These are phyloP conservation scores for Cladophialophora immunda DNA, from an alignment of 2,329 filamentous ascomycete species.

Conservation along the genomic window DNA sequence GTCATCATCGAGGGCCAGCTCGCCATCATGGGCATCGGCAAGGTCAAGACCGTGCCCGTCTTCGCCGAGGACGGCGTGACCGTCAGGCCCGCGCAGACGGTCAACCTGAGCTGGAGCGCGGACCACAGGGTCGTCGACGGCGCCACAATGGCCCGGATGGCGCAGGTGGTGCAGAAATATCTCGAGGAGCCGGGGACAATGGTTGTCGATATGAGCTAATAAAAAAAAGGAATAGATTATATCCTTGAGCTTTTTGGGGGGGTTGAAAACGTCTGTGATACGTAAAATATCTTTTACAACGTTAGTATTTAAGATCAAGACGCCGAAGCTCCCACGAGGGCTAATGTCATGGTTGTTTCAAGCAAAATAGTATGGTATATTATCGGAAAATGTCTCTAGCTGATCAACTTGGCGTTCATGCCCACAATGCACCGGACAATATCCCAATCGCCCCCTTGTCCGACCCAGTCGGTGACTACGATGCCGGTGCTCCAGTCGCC, in stretches of 20 bases:
- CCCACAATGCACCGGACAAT: slow-evolving; percentile 85
- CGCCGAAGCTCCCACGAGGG: no score
- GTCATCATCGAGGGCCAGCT: slow-evolving; percentile 92
- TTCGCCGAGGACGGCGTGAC: slow-evolving; percentile 67
- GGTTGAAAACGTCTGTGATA: no score
- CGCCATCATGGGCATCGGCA: slow-evolving; percentile 88
- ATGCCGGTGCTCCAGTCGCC: slow-evolving; percentile 84
- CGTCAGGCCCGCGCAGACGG: slow-evolving; percentile 79
- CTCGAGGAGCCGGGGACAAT: slow-evolving; percentile 88
- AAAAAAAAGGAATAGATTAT: no score
- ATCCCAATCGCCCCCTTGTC: slow-evolving; percentile 87
- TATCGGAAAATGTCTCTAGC: no score
- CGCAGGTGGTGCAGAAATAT: slow-evolving; percentile 77
- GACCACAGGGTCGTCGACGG: slow-evolving; percentile 95
- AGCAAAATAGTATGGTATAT: no score
- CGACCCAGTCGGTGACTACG: slow-evolving; percentile 94
- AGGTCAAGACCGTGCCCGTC: slow-evolving; percentile 79
- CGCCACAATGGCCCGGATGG: slow-evolving; percentile 90
- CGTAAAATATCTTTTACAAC: no score
- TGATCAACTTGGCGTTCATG: slow-evolving; percentile 76
- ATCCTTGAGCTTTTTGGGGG: no score
- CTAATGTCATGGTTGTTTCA: no score
- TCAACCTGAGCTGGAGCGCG: slow-evolving; percentile 95
- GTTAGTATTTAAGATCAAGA: no score
- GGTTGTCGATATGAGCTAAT: slow-evolving; percentile 80